Percentiles rank a stretch among this genome's conserved stretches.
These are phyloP conservation scores for Russula foetens DNA, from an alignment of 768 basidiomycete species.

Conservation along the genomic window DNA sequence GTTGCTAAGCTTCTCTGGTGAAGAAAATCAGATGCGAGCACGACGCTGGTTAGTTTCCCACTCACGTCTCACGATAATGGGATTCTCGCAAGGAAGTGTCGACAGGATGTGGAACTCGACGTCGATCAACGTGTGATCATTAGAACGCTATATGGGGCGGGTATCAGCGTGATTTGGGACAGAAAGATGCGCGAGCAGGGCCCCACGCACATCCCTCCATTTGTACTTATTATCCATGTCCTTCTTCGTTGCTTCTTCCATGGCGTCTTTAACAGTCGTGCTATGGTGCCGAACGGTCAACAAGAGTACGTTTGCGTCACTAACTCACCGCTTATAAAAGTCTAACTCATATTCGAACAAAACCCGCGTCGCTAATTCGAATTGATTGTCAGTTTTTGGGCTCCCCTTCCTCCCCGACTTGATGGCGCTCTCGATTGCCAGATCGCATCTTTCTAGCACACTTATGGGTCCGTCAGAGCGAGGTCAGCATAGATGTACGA, in stretches of 20 bases:
- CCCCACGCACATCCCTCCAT: background rate
- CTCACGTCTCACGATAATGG: background rate
- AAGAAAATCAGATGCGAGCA: background rate
- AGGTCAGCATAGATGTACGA: background rate
- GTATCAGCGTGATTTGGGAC: background rate
- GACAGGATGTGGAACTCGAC: background rate
- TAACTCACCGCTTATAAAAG: background rate
- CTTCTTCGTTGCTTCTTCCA: background rate
- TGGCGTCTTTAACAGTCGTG: too few relatives aligned
- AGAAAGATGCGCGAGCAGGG: background rate
- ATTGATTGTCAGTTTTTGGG: background rate
- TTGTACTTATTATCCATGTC: background rate
- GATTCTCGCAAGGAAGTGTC: background rate
- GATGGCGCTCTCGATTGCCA: background rate
- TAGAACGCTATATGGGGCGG: background rate
- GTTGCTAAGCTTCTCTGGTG: background rate
- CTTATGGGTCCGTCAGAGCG: background rate
- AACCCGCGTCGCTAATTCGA: background rate
- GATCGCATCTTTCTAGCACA: background rate
- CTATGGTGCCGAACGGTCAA: background rate
- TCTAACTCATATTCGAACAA: background rate
- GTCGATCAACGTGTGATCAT: background rate
- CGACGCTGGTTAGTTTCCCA: background rate
- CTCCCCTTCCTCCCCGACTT: background rate
- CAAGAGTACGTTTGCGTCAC: too few relatives aligned